Evolutionary conservation across 2,329 filamentous ascomycete species (phyloP).

Genomic region (Exophiala aquamarina): DNA sequence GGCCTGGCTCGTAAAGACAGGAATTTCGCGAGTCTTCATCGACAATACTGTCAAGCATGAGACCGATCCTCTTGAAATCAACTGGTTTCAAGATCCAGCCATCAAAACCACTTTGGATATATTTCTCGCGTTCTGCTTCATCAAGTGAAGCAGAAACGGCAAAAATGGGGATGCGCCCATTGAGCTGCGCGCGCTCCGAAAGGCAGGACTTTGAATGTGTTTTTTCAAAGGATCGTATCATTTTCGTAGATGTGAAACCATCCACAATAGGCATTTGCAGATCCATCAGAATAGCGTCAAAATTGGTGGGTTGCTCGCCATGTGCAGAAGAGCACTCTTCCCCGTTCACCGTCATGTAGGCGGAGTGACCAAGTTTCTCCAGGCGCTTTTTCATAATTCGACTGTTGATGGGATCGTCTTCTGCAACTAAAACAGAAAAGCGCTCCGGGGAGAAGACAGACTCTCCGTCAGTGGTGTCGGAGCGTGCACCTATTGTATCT

Average conservation of each 20-base stretch:
- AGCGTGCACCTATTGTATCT: conserved; percentile 8
- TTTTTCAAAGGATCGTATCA: conserved; percentile 74
- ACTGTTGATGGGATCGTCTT: conserved; percentile 86
- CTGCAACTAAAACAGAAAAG: conserved; percentile 73
- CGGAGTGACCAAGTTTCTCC: conserved; percentile 71
- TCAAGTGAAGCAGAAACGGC: conserved; percentile 81
- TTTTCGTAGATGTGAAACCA: conserved; percentile 76
- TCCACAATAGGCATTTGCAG: conserved; percentile 96
- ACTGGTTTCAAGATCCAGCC: conserved; percentile 91
- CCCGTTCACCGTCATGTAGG: conserved; percentile 74
- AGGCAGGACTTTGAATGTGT: conserved; percentile 50
- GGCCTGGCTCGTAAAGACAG: conserved; percentile 68
- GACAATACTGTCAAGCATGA: conserved; percentile 68
- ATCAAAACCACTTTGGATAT: conserved; percentile 78
- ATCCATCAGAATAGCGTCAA: conserved; percentile 86
- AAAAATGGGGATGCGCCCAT: conserved; percentile 75
- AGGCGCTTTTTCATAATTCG: conserved; percentile 77
- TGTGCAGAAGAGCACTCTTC: conserved; percentile 77
- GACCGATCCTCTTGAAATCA: conserved; percentile 71
- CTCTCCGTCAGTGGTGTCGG: conserved; percentile 10
- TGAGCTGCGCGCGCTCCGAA: conserved; percentile 59
- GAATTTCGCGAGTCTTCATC: conserved; percentile 57
- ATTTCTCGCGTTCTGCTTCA: conserved; percentile 67
- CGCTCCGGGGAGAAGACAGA: conserved; percentile 33
- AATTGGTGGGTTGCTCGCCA: conserved; percentile 60